Evolutionary conservation across 495 filamentous ascomycete species (phyloP).

Genomic region (Penicillium macrosclerotiorum): DNA sequence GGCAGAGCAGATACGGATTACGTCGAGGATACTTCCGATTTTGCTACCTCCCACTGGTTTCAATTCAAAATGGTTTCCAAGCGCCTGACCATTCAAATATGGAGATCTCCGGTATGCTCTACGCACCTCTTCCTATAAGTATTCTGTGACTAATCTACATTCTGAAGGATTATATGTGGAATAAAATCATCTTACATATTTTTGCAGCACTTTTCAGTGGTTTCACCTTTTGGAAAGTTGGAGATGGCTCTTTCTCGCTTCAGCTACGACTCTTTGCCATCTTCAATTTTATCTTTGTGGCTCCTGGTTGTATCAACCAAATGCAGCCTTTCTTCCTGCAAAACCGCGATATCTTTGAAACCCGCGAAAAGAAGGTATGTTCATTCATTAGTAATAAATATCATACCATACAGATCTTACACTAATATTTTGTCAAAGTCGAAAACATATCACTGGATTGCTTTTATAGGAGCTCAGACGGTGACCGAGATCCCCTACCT

Average conservation of each 20-base stretch:
- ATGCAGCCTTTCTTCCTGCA: slow-evolving; percentile 86
- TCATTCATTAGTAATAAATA: slow-evolving; percentile 44
- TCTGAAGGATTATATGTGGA: slow-evolving; percentile 41
- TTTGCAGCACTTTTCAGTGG: slow-evolving; percentile 42
- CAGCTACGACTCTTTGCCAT: slow-evolving; percentile 56
- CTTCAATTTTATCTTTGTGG: slow-evolving; percentile 67
- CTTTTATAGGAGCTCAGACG: slow-evolving; percentile 44
- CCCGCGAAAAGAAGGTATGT: slow-evolving; percentile 62
- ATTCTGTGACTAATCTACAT: not conserved
- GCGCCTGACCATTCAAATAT: slow-evolving; percentile 81
- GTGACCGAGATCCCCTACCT: slow-evolving; percentile 61
- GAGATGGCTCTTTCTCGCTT: slow-evolving; percentile 36
- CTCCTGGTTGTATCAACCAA: slow-evolving; percentile 83
- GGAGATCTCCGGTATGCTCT: slow-evolving; percentile 69
- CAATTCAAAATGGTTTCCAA: slow-evolving; percentile 50
- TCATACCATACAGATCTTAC: slow-evolving; percentile 55
- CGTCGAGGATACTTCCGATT: slow-evolving; percentile 51
- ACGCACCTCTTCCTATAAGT: not conserved
- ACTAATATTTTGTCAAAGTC: slow-evolving; percentile 56
- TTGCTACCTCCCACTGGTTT: slow-evolving; percentile 37
- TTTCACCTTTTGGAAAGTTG: slow-evolving; percentile 47
- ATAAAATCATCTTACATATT: slow-evolving; percentile 42
- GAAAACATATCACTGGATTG: slow-evolving; percentile 48
- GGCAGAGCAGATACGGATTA: slow-evolving; percentile 31
- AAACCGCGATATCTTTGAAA: slow-evolving; percentile 70